These are phyloP conservation scores for Thraustochytrium striatum DNA, from an alignment of 352 stramenopile genomes.

Conservation along the genomic window DNA sequence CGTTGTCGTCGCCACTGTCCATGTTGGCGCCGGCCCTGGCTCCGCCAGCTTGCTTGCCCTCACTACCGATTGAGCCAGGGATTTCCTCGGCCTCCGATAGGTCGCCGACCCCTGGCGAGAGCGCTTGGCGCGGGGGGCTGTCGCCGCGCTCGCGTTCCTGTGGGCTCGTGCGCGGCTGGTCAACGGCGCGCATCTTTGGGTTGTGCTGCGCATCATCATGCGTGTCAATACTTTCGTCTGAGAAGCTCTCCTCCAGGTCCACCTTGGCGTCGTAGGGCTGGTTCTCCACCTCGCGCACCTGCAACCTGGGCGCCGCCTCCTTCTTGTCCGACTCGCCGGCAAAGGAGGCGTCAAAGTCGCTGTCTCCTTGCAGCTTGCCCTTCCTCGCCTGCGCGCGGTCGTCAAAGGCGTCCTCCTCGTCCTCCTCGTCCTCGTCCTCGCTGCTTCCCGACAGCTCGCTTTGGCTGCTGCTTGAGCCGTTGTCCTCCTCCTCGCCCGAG, in stretches of 20 bases:
- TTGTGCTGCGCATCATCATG: conserved; percentile 58
- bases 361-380: too few species aligned
- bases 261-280: conserved; percentile 71
- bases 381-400: too few species aligned
- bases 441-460: conserved; percentile 63
- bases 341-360: conserved; percentile 45
- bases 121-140: conserved; percentile 30
- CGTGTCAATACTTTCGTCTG: conserved; percentile 72
- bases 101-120: conserved; percentile 42
- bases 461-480: too few species aligned
- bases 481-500: conserved; percentile 66
- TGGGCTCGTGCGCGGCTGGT: conserved; percentile 62
- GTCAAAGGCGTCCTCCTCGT: conserved; percentile 54
- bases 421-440: conserved; percentile 51
- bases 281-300: conserved; percentile 50
- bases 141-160: conserved; percentile 41
- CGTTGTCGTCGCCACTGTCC: conserved; percentile 35
- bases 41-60: conserved; percentile 29
- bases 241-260: conserved; percentile 68
- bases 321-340: background rate
- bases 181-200: conserved; percentile 34
- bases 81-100: conserved; percentile 47
- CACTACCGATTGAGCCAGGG: conserved; percentile 21
- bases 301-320: background rate
- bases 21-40: conserved; percentile 52